Evolutionary conservation across 1,284 basidiomycete species (phyloP).

Genomic region (Meira nashicola): DNA sequence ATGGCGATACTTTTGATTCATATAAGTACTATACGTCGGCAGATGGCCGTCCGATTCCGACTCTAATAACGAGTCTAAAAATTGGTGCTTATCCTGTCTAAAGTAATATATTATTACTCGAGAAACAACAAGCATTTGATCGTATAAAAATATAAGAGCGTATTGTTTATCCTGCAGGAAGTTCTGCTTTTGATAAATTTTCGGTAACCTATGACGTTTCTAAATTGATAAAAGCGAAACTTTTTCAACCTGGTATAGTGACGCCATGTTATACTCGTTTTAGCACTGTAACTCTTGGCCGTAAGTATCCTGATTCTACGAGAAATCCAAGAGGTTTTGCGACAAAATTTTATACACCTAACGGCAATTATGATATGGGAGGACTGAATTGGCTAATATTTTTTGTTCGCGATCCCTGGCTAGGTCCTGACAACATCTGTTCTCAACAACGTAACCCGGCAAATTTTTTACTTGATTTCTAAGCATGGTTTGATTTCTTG

Average conservation of each 20-base stretch:
- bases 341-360: constrained; percentile 70
- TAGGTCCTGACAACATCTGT: constrained; percentile 50
- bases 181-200: constrained; percentile 8
- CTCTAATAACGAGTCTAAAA: constrained; percentile 3
- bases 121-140: constrained; percentile 10
- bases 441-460: constrained; percentile 63
- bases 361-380: constrained; percentile 72
- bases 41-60: constrained; percentile 2
- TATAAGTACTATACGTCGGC: not conserved
- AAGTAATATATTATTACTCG: constrained; percentile 2
- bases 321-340: constrained; percentile 81
- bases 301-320: constrained; percentile 57
- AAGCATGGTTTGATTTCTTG: constrained; percentile 32
- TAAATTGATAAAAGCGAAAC: constrained; percentile 1
- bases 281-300: constrained; percentile 3
- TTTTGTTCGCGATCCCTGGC: constrained; percentile 64
- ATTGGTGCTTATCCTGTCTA: constrained; percentile 7
- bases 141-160: constrained; percentile 10
- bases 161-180: constrained; percentile 3
- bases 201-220: constrained; percentile 8
- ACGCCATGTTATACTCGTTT: constrained; percentile 8
- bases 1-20: not conserved
- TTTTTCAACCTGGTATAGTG: constrained; percentile 5
- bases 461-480: constrained; percentile 61
- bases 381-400: constrained; percentile 65